Percentiles rank a stretch among this genome's conserved stretches.
Evolutionary conservation across 2,329 filamentous ascomycete genomes (phyloP).

Genomic region (Aspergillus viridinutans): DNA sequence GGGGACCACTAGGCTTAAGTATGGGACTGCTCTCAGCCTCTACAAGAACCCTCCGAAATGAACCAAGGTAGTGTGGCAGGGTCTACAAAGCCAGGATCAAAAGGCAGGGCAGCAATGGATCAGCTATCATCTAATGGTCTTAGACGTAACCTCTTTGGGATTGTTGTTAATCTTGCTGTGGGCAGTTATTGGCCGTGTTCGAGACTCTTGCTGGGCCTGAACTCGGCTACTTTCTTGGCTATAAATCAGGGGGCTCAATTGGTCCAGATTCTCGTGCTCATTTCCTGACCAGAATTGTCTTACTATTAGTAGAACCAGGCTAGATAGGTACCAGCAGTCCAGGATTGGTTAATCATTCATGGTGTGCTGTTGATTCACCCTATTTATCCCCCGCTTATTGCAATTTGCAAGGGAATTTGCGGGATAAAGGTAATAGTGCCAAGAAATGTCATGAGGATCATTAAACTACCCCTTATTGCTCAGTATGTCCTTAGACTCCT

Average conservation of each 20-base stretch:
- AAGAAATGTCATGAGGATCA: too few species aligned
- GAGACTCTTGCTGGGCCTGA: background rate
- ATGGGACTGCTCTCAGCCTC: background rate
- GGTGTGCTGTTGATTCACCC: background rate
- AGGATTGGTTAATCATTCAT: background rate
- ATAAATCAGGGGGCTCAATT: background rate
- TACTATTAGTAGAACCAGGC: too few species aligned
- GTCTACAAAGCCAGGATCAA: background rate
- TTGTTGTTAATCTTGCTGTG: background rate
- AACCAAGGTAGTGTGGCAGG: too few species aligned
- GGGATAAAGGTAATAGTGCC: background rate
- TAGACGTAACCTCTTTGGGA: background rate
- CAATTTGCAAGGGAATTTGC: too few species aligned
- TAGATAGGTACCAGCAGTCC: too few species aligned
- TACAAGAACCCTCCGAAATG: background rate
- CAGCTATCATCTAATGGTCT: background rate
- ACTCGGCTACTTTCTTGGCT: background rate
- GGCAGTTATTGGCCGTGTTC: background rate
- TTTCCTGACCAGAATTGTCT: background rate
- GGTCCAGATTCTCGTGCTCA: background rate
- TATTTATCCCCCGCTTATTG: too few species aligned
- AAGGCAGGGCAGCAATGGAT: background rate
- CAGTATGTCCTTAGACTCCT: too few species aligned
- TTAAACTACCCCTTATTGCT: background rate
- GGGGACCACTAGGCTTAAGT: background rate